Percentiles rank a stretch among this genome's conserved stretches.
Conservation (phyloP, 345 rosid genomes). For the Erodium maritimum region DNA sequence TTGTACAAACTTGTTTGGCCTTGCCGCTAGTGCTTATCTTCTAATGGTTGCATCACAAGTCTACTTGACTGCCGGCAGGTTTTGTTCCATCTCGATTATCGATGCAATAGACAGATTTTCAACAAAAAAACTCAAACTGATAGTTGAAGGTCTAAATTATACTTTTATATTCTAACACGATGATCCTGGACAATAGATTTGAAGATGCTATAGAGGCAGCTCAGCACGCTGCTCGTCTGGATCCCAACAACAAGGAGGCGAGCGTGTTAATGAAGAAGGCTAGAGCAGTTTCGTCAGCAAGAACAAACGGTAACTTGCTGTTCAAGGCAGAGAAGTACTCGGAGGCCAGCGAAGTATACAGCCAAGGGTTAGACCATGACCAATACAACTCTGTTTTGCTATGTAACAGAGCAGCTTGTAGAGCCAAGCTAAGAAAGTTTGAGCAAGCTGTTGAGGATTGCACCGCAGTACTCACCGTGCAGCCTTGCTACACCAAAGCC, state of each 20-base stretch:
- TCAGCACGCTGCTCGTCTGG: constrained; percentile 58
- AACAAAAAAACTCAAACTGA: too few relatives aligned
- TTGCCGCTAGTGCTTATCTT: constrained; percentile 23
- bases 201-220: constrained; percentile 58
- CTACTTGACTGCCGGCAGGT: constrained; percentile 56
- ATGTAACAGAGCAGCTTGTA: constrained; percentile 80
- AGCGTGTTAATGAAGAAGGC: constrained; percentile 31
- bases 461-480: constrained; percentile 46
- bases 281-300: constrained; percentile 43
- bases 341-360: constrained; percentile 51
- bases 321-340: constrained; percentile 40
- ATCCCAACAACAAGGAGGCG: constrained; percentile 60
- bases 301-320: constrained; percentile 61
- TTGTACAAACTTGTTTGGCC: constrained; percentile 37
- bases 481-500: constrained; percentile 65
- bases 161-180: too few relatives aligned
- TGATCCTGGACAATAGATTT: too few relatives aligned
- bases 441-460: constrained; percentile 70
- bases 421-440: constrained; percentile 48
- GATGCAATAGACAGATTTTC: too few relatives aligned
- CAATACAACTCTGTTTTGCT: constrained; percentile 61
- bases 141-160: too few relatives aligned
- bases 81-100: too few relatives aligned
- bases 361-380: constrained; percentile 69
- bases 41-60: constrained; percentile 40